Conservation (phyloP, 495 filamentous ascomycete species). For the Pyrenula massariospora region DNA sequence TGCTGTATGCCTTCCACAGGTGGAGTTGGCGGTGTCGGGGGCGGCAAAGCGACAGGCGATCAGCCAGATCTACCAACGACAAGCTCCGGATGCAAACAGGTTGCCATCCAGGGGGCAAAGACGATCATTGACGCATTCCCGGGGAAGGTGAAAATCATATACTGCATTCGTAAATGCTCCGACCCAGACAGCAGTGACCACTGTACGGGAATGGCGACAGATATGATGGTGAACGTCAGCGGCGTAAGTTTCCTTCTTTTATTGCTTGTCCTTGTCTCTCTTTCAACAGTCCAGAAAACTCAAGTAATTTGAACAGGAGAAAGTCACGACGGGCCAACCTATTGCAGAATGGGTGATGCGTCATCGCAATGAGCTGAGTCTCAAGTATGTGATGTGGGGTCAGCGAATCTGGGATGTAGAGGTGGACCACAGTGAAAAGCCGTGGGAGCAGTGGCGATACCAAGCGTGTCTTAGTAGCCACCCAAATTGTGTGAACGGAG, state of each 20-base stretch:
- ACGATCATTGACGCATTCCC: slow-evolving; percentile 22
- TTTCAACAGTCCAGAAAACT: background rate
- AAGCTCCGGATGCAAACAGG: slow-evolving; percentile 26
- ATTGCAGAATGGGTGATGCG: slow-evolving; percentile 37
- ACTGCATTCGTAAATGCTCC: slow-evolving; percentile 18
- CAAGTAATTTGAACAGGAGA: slow-evolving; percentile 3
- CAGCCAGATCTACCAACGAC: no score
- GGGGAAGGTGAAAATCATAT: slow-evolving; percentile 21
- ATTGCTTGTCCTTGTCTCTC: background rate
- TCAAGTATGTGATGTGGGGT: slow-evolving; percentile 38
- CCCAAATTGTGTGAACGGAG: no score
- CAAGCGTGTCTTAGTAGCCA: no score
- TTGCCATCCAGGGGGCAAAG: slow-evolving; percentile 19
- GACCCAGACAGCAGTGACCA: slow-evolving; percentile 22
- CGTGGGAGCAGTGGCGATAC: slow-evolving; percentile 23
- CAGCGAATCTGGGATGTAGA: slow-evolving; percentile 30
- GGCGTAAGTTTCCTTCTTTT: slow-evolving; percentile 20
- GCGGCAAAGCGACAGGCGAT: no score
- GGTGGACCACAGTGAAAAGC: slow-evolving; percentile 15
- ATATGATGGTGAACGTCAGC: slow-evolving; percentile 30
- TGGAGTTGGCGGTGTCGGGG: slow-evolving; percentile 19
- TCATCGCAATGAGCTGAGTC: slow-evolving; percentile 19
- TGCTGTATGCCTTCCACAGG: slow-evolving; percentile 20
- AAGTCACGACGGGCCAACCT: background rate
- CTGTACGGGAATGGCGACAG: slow-evolving; percentile 27